Evolutionary conservation across 176 grass and related monocot species (phyloP).

Genomic region (Musa beccarii): DNA sequence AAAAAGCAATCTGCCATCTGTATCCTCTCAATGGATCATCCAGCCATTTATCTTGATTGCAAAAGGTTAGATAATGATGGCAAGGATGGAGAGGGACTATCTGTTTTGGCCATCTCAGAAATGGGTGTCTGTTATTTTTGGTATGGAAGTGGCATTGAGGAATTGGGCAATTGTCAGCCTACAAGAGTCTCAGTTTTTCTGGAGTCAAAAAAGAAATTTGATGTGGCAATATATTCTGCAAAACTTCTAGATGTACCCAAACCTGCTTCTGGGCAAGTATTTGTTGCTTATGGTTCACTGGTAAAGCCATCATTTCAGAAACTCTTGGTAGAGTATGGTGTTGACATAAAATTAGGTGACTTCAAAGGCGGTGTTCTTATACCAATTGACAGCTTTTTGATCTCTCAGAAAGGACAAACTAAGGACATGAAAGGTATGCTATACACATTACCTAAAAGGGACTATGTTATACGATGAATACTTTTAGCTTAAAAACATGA

Average conservation of each 20-base stretch:
- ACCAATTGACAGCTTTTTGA: constrained; percentile 29
- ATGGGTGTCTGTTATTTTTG: constrained; percentile 82
- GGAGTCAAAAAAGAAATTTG: constrained; percentile 35
- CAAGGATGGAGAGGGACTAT: constrained; percentile 26
- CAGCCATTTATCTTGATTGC: constrained; percentile 68
- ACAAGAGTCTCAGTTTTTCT: constrained; percentile 47
- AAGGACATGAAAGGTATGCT: constrained; percentile 48
- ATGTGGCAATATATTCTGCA: constrained; percentile 54
- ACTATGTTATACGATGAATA: not conserved
- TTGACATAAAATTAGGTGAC: constrained; percentile 54
- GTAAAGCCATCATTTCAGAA: constrained; percentile 86
- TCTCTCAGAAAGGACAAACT: constrained; percentile 42
- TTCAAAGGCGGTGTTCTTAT: constrained; percentile 72
- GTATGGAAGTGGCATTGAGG: constrained; percentile 49
- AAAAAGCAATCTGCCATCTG: constrained; percentile 52
- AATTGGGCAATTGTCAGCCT: constrained; percentile 55
- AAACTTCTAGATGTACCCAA: constrained; percentile 58
- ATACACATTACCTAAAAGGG: not conserved
- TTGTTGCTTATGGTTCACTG: constrained; percentile 72
- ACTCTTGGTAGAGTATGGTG: constrained; percentile 56
- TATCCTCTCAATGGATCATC: constrained; percentile 82
- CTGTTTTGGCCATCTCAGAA: constrained; percentile 80
- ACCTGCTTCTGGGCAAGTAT: constrained; percentile 52
- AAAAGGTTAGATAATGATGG: constrained; percentile 30
- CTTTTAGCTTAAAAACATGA: not conserved